Evolutionary conservation across 1,139 yeast species (phyloP).

Genomic region (Debaryomyces coudertii): DNA sequence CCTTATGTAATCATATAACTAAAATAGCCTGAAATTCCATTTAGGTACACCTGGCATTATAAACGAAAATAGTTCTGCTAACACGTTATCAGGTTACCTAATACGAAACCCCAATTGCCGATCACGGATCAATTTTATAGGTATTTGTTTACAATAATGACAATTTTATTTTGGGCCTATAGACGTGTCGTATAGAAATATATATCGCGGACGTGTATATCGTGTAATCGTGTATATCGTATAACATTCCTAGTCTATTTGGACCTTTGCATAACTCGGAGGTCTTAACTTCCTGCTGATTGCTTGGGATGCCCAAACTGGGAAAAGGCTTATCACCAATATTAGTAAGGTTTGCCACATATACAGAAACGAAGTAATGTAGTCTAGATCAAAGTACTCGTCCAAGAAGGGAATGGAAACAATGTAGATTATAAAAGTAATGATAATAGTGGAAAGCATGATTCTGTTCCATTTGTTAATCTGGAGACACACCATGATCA

Average conservation of each 20-base stretch:
- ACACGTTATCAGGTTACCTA: background rate
- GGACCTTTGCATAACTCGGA: conserved; percentile 97
- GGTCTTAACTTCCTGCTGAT: conserved; percentile 79
- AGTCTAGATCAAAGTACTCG: conserved; percentile 79
- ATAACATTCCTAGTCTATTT: conserved; percentile 49
- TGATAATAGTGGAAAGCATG: conserved; percentile 74
- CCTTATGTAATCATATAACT: conserved; percentile 2
- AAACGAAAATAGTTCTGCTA: background rate
- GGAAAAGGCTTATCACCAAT: conserved; percentile 72
- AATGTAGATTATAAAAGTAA: conserved; percentile 68
- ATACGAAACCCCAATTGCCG: conserved; percentile 1
- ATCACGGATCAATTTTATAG: conserved; percentile 1
- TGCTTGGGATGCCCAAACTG: conserved; percentile 85
- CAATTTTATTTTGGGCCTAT: conserved; percentile 1
- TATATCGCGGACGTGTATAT: conserved; percentile 6
- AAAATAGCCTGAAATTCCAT: background rate
- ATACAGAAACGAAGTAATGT: conserved; percentile 60
- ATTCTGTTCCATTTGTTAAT: conserved; percentile 85
- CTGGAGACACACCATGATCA: conserved; percentile 91
- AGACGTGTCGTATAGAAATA: conserved; percentile 10
- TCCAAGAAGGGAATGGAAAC: conserved; percentile 78
- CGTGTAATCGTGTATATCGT: conserved; percentile 1
- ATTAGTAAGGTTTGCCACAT: conserved; percentile 72
- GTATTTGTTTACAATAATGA: conserved; percentile 3
- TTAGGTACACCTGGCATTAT: background rate